phyloP scores from a whole-genome alignment of 768 basidiomycete genomes.

The Suillus lakei region DNA sequence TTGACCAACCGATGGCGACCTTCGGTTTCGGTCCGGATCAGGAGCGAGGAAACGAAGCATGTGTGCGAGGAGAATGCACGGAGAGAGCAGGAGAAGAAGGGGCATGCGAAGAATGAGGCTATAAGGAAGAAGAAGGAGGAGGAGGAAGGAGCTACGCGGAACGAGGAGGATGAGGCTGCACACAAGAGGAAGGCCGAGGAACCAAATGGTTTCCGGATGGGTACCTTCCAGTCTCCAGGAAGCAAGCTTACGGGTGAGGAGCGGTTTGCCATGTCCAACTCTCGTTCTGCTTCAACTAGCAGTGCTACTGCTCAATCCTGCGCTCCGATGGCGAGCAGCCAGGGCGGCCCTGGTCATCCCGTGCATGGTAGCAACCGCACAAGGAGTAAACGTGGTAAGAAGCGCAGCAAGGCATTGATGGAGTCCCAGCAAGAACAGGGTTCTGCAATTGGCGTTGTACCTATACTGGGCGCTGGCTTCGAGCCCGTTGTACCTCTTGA shows the following conservation, averaged over 20 bases:
- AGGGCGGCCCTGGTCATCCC: slow-evolving; percentile 58
- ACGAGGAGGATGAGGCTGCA: slow-evolving; percentile 48
- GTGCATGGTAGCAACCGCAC: slow-evolving; percentile 58
- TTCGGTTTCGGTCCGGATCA: slow-evolving; percentile 62
- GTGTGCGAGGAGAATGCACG: slow-evolving; percentile 52
- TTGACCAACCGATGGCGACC: slow-evolving; percentile 30
- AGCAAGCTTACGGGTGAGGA: slow-evolving; percentile 72
- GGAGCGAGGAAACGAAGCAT: slow-evolving; percentile 61
- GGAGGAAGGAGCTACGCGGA: slow-evolving; percentile 41
- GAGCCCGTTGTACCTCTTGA: slow-evolving; percentile 69
- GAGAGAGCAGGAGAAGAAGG: slow-evolving; percentile 43
- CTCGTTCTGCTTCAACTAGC: slow-evolving; percentile 64
- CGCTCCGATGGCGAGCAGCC: slow-evolving; percentile 52
- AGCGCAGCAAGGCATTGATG: slow-evolving; percentile 54
- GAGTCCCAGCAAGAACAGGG: slow-evolving; percentile 44
- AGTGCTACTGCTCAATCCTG: slow-evolving; percentile 62
- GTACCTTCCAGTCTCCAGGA: slow-evolving; percentile 60
- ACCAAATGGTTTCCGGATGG: slow-evolving; percentile 53
- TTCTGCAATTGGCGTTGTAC: slow-evolving; percentile 34
- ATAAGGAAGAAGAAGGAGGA: too few relatives aligned
- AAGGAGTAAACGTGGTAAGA: slow-evolving; percentile 83
- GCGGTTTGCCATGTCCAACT: slow-evolving; percentile 53
- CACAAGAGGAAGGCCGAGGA: slow-evolving; percentile 48
- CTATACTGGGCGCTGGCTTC: slow-evolving; percentile 35
- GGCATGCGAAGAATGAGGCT: slow-evolving; percentile 40